Evolutionary conservation across 495 filamentous ascomycete genomes (phyloP), one percentile per base, ranked within the genome.

Genomic region (Podospora bellae-mahoneyi): DNA sequence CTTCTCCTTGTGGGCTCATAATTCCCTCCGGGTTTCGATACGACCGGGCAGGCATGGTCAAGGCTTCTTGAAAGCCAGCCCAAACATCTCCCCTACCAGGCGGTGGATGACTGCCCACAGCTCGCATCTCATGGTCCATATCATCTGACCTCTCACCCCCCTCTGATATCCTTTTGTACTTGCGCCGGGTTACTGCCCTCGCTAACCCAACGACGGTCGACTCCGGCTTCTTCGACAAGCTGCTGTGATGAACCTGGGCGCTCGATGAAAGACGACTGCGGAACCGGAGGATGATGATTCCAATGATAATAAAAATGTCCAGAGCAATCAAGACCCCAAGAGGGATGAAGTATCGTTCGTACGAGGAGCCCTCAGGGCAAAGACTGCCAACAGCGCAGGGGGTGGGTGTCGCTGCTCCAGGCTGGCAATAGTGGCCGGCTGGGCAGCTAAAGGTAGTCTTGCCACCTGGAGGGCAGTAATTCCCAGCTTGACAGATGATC

Each of bases 401-500:
- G 10, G 76, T 80, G 6, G 83, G 80, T 26, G 73, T 72, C 1
- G 74, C 66, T 19, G 81, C 77, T 2, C 83, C 83, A 0, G 75
- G 74, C 10, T 79, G 80, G 66, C 83, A 85, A 64, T 79, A 85
- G 2, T 72, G 71, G 6, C 83, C 81, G 9, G 72, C 55, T 10
- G 83, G 82, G 59, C 83, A 85, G 18, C 64, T 61, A 39, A 81
- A 62, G 5, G 68, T 76, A 60, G 77, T 64, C 27, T 69, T 75
- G 61, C 61, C 61, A 18, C 78, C 78, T 9, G 73, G 74, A 23
- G 68, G 82, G 63, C 83, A 85, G 65, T 83, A 84, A 58, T 65
- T 74, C 6, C 82, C 82, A 57, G 75, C 64, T 20, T 75, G 73
- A 68, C 83, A 85, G 7, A 84, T 68, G 1, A 81, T 71, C 15